phyloP scores from a whole-genome alignment of 2,329 filamentous ascomycete species.

The Fonsecaea multimorphosa region DNA sequence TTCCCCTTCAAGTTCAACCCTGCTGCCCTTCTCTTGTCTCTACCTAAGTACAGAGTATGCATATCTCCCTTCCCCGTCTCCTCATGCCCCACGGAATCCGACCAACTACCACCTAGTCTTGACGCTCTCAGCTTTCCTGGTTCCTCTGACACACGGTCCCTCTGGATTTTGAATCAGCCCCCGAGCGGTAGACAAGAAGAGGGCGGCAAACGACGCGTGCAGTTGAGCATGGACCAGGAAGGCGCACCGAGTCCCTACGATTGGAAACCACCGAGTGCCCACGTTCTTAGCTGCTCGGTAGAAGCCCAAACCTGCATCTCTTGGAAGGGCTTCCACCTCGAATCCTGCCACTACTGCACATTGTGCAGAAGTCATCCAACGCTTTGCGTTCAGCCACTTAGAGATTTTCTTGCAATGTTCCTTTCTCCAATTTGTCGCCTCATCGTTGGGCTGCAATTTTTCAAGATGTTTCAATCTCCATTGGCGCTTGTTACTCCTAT shows the following conservation, averaged over 20 bases:
- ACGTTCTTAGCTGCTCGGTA: background rate
- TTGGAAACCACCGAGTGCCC: background rate
- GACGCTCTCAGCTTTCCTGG: background rate
- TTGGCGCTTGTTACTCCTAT: constrained; percentile 25
- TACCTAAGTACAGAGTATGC: too few relatives aligned
- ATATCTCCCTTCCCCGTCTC: background rate
- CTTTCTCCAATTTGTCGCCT: constrained; percentile 32
- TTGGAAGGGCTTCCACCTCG: constrained; percentile 12
- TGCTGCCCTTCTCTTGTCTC: background rate
- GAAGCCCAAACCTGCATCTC: constrained; percentile 6
- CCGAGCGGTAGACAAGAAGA: background rate
- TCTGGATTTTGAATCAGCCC: constrained; percentile 1
- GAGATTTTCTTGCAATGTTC: constrained; percentile 11
- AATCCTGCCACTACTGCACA: constrained; percentile 33
- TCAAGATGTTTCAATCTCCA: constrained; percentile 14
- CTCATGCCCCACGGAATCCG: background rate
- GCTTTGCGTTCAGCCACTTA: constrained; percentile 27
- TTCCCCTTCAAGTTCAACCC: background rate
- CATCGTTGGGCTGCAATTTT: constrained; percentile 34
- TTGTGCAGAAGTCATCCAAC: constrained; percentile 18
- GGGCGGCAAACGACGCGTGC: constrained; percentile 18
- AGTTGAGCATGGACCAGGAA: constrained; percentile 3
- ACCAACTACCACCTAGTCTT: background rate
- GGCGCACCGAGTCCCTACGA: background rate
- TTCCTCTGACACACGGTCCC: background rate